These are phyloP conservation scores for Lachancea fermentati DNA, from an alignment of 805 yeast genomes.

Conservation along the genomic window DNA sequence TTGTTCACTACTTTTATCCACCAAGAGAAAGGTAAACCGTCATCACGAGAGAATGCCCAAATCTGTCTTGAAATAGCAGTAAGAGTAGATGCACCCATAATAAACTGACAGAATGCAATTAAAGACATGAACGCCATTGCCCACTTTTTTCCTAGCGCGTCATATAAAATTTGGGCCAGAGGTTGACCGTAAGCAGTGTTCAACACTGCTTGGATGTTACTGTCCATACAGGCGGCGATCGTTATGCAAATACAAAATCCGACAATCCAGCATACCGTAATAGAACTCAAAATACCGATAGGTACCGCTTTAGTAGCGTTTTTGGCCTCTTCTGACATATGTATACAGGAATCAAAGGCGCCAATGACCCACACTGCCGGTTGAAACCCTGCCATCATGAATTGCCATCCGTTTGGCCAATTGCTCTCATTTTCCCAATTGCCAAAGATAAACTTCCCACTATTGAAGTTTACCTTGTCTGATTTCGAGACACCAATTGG, in stretches of 20 bases:
- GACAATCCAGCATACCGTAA: slow-evolving; percentile 46
- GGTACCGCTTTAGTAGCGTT: slow-evolving; percentile 61
- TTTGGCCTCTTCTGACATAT: slow-evolving; percentile 64
- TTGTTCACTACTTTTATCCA: slow-evolving; percentile 50
- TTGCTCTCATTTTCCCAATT: slow-evolving; percentile 41
- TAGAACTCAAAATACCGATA: slow-evolving; percentile 54
- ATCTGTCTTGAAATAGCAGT: slow-evolving; percentile 61
- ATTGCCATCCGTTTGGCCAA: slow-evolving; percentile 57
- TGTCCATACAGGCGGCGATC: slow-evolving; percentile 46
- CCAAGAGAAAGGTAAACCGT: slow-evolving; percentile 56
- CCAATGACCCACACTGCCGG: slow-evolving; percentile 72
- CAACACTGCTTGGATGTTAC: slow-evolving; percentile 38
- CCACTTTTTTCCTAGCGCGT: slow-evolving; percentile 57
- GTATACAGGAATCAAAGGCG: slow-evolving; percentile 64
- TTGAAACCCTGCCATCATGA: slow-evolving; percentile 46
- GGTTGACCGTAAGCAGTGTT: slow-evolving; percentile 51
- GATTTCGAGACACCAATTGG: slow-evolving; percentile 45
- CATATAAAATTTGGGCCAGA: slow-evolving; percentile 56
- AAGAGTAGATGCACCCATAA: slow-evolving; percentile 58
- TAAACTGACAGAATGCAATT: slow-evolving; percentile 53
- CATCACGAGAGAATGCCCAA: slow-evolving; percentile 72
- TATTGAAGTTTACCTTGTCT: slow-evolving; percentile 34
- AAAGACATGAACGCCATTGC: slow-evolving; percentile 57
- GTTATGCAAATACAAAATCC: slow-evolving; percentile 53
- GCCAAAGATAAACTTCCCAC: slow-evolving; percentile 49